Evolutionary conservation across 2,329 filamentous ascomycete species (phyloP), one percentile per base, ranked within the genome.

Genomic region (Aspergillus puulaauensis): DNA sequence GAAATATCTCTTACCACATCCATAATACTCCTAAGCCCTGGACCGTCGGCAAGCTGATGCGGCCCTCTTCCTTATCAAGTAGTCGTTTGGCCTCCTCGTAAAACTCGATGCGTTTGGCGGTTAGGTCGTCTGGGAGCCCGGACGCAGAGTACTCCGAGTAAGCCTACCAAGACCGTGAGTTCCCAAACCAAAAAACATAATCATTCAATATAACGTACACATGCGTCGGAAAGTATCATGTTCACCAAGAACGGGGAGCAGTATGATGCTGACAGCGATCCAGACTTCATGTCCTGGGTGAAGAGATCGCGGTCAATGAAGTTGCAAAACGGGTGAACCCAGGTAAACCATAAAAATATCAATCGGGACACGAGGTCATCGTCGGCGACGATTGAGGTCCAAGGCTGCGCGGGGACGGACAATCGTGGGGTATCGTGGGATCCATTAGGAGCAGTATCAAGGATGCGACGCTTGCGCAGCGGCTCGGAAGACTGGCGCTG

Each of bases 231-330:
- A 7, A 73, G 58, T 7, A 75, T 70, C 1, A 65, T 65, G 53
- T 74, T 73, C 4, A 75, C 72, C 21, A 75, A 54, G 8, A 75
- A 68, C 5, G 73, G 69, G 9, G 73, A 75, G 51, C 73, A 75
- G 52, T 66, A 73, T 6, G 59, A 57, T 1, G 66, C 64, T 5
- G 61, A 61, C 11, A 66, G 17, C 17, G 70, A 58, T 4, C 67
- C 67, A 15, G 67, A 61, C 56, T 60, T 62, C 73, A 76, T 76
- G 40, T 70, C 72, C 27, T 64, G 60, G 8, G 76, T 53, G 50
- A 76, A 75, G 17, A 70, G 40, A 45, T 69, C 70, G 4, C 69
- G 66, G 57, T 74, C 69, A 17, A 75, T 61, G 58, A 64, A 70
- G 50, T 73, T 70, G 27, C 61, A 63, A 27, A 66, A 72, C 2